These are phyloP conservation scores for Boletus rubescentipes DNA, from an alignment of 768 basidiomycete genomes.

Conservation along the genomic window DNA sequence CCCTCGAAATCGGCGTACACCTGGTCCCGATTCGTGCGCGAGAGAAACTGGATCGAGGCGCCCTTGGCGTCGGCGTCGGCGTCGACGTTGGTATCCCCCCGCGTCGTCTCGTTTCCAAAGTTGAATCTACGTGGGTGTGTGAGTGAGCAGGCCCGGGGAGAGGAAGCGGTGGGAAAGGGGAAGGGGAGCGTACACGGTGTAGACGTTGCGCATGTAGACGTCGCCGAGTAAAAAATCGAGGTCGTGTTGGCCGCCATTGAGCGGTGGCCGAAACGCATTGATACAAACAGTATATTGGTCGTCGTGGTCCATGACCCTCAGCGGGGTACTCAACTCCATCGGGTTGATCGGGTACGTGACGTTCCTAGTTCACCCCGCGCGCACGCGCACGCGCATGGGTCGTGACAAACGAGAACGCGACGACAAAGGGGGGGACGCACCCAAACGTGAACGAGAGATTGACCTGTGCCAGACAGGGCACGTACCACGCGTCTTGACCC, in stretches of 20 bases:
- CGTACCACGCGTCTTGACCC: conserved; percentile 36
- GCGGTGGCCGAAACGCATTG: conserved; percentile 32
- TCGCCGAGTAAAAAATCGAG: conserved; percentile 44
- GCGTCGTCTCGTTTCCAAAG: conserved; percentile 37
- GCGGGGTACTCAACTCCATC: conserved; percentile 40
- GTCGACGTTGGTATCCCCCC: conserved; percentile 2
- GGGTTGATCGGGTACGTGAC: conserved; percentile 42
- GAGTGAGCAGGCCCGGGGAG: neutral
- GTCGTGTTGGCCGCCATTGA: conserved; percentile 25
- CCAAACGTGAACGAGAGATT: conserved; percentile 28
- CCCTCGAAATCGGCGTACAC: conserved; percentile 31
- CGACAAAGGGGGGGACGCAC: neutral
- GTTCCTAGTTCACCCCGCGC: conserved; percentile 16
- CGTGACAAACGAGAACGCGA: no score
- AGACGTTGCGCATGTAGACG: conserved; percentile 47
- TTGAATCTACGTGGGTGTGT: conserved; percentile 34
- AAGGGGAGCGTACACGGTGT: conserved; percentile 36
- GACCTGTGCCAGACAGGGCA: conserved; percentile 32
- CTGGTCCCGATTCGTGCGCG: conserved; percentile 35
- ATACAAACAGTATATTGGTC: conserved; percentile 40
- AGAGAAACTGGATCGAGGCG: conserved; percentile 43
- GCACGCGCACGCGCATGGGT: neutral
- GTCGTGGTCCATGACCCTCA: conserved; percentile 25
- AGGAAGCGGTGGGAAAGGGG: no score
- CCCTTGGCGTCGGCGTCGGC: conserved; percentile 14